phyloP scores from a whole-genome alignment of 2,329 filamentous ascomycete genomes.

The Diaporthe australafricana region DNA sequence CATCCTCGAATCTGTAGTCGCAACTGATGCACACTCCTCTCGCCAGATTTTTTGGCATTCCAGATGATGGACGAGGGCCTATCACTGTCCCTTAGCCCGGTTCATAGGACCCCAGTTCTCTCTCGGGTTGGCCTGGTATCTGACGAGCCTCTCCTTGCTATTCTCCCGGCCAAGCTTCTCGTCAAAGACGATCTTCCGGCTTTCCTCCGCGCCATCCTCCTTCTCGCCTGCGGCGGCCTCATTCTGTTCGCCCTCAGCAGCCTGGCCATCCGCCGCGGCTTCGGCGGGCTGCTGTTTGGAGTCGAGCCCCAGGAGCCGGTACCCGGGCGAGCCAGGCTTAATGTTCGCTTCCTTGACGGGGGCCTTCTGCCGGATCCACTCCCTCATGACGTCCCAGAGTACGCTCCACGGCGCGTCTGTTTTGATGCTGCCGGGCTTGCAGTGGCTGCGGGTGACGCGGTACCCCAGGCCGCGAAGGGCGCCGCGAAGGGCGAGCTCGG shows the following conservation, averaged over 20 bases:
- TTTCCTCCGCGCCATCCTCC: conserved; percentile 44
- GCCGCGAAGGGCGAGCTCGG: conserved; percentile 83
- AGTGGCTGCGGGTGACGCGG: conserved; percentile 85
- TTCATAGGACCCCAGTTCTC: conserved; percentile 94
- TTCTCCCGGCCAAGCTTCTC: conserved; percentile 80
- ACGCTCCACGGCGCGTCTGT: conserved; percentile 92
- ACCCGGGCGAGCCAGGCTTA: conserved; percentile 77
- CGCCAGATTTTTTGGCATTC: not conserved
- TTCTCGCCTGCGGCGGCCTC: conserved; percentile 42
- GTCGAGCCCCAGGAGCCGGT: conserved; percentile 70
- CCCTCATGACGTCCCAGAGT: conserved; percentile 92
- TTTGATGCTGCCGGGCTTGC: conserved; percentile 89
- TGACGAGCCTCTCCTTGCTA: conserved; percentile 75
- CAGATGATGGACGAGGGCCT: not conserved
- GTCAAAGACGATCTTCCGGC: conserved; percentile 73
- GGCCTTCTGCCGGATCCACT: conserved; percentile 86
- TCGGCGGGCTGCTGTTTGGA: conserved; percentile 50
- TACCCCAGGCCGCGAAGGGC: conserved; percentile 87
- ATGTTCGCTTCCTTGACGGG: conserved; percentile 81
- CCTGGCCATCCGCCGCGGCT: conserved; percentile 44
- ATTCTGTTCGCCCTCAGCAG: conserved; percentile 37
- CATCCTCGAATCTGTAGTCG: not conserved
- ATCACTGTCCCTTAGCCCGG: conserved; percentile 56
- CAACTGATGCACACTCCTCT: not conserved
- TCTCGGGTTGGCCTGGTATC: conserved; percentile 91